Evolutionary conservation across 345 rosid species (phyloP), one percentile per base, ranked within the genome.

Genomic region (Eucalyptus marginata): DNA sequence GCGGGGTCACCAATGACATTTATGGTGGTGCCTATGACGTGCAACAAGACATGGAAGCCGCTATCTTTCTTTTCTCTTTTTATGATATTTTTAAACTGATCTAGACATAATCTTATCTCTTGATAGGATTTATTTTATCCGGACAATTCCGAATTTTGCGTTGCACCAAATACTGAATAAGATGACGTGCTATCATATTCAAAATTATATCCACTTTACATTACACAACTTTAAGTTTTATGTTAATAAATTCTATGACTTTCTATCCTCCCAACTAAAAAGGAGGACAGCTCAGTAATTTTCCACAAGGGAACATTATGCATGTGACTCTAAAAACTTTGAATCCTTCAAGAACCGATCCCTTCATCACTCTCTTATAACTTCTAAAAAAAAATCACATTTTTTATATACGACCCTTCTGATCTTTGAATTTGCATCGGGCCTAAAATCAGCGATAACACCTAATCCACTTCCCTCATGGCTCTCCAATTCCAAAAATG

Each of bases 141-240:
- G 0, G 2, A 62, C 17, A 62, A 29, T 62, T 58, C 3, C 4
- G 1, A 11, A 25, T 58, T 58, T 25, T 3, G 3, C 3, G 12
- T 22, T 54, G 59, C 59, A 54, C 59, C 27, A 54, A 22, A 54
- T 54, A 54, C 59, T 11, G 9, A 18, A 54, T 20, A 54, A 8
- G 59, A 58, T 58, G 27, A 58, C 6, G 0, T 27, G 7, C n/a
- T 24, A 5, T 25, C 7, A 1, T 25, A 25, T 25, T 58, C 14
- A 25, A 25, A 58, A 58, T 10, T 25, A 25, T 58, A 25, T 58
- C 66, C 27, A 54, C 27, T 58, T 5, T 6, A 25, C 13, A 29
- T 10, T 24, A 58, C 66, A 25, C 13, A 58, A 25, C n/a, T 58
- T 58, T 5, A 58, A 24, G n/a, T 59, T 58, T 27, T 11, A 27